Conservation (phyloP, 257 asterid genomes). For the Scutellaria minor region DNA sequence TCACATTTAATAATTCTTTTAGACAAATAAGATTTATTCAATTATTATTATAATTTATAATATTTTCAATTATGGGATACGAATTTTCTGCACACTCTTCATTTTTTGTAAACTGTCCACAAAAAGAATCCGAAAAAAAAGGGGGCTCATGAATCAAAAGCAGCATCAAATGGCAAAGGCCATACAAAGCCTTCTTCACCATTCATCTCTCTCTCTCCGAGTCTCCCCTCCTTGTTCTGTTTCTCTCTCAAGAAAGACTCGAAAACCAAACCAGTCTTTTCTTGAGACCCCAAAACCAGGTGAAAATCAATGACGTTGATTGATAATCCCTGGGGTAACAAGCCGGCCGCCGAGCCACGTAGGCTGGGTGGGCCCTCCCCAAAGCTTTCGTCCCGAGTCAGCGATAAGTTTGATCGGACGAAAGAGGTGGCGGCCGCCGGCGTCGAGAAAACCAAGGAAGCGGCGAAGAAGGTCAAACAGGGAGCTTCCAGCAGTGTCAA, state of each 20-base stretch:
- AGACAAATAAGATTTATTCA: no score
- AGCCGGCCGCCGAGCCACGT: constrained; percentile 28
- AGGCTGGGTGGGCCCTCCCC: constrained; percentile 43
- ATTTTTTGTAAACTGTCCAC: neutral
- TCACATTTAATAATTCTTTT: no score
- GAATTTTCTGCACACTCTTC: neutral
- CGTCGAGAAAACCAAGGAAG: constrained; percentile 41
- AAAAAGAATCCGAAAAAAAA: neutral
- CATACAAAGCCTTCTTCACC: constrained; percentile 1
- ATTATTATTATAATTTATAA: no score
- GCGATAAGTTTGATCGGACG: constrained; percentile 37
- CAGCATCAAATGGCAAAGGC: neutral
- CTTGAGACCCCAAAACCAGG: constrained; percentile 32
- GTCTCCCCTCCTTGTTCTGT: neutral
- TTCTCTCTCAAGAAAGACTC: constrained; percentile 35
- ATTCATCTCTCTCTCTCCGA: neutral
- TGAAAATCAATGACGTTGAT: constrained; percentile 22
- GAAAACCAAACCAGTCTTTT: constrained; percentile 7
- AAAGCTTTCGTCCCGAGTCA: constrained; percentile 39
- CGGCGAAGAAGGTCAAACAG: constrained; percentile 43
- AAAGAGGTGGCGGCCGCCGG: constrained; percentile 33
- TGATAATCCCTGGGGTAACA: constrained; percentile 36
- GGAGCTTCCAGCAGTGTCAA: constrained; percentile 47
- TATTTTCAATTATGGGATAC: no score
- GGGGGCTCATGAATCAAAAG: neutral